Base-by-base conservation (phyloP, 2,329 filamentous ascomycete species). In the Lachnellula arida region DNA sequence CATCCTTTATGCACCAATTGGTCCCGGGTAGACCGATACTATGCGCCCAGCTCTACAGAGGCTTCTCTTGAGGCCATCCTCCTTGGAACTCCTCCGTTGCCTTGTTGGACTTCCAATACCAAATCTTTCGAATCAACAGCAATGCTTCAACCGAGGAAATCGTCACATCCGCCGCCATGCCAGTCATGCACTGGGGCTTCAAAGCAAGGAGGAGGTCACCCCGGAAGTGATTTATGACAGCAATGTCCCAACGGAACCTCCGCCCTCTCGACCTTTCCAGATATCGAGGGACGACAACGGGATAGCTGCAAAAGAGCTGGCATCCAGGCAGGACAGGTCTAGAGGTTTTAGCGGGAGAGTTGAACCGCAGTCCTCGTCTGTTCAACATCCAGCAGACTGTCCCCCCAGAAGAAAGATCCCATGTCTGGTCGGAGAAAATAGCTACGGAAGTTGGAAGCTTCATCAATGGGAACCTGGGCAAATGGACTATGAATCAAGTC, bases 401-500 rank as follows among this genome's bases (percentile, higher is more conserved):
- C 28, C 28, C 28, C 9, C 28, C 28, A 12, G 9, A 32, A 32
- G 28, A 12, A 12, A 32, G 3, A 32, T 11, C 28, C 28, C 28
- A 32, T 8, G 8, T 8, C 28, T 8, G 28, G 7, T 12, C 42
- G 2, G 7, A 44, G 19, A 3, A 14, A 2, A 44, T 44, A n/a
- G 11, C 28, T 32, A 42, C 15, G 17, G 15, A 7, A 42, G 2
- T 42, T 42, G 28, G 28, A 32, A 11, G 28, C 4, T 3, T 32
- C 9, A 12, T 32, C 28, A 12, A 32, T 63, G 56, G 52, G 59
- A 43, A 17, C 32, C 53, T 35, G 55, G 57, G 5, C 42, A 63
- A 28, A 56, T 74, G 5, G 65, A 67, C 48, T 67, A 65, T 35
- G 64, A 72, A 56, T 68, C 71, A 8, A 56, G 71, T 55, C 56